Conservation (phyloP, 75 land plant species). For the Selaginella tamariscina region DNA sequence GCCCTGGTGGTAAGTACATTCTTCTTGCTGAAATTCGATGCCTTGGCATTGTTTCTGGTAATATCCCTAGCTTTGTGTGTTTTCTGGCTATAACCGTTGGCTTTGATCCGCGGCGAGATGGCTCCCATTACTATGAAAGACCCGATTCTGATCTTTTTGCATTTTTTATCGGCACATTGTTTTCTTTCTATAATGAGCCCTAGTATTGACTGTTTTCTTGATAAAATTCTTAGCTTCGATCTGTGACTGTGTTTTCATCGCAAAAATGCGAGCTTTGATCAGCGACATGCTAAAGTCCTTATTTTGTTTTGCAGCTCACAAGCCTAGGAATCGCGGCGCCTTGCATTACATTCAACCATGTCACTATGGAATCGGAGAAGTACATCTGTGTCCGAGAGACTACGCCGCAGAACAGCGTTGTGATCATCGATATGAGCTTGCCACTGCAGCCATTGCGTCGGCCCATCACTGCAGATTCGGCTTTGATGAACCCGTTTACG, state of each 20-base stretch:
- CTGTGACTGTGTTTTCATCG: background rate
- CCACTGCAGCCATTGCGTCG: conserved; percentile 8
- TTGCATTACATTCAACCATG: background rate
- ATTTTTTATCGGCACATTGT: background rate
- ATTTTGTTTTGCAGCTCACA: conserved; percentile 12
- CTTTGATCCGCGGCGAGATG: background rate
- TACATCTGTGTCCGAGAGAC: conserved; percentile 11
- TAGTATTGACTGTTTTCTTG: too few relatives aligned
- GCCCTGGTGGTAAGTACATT: conserved; percentile 48
- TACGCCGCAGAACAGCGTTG: background rate
- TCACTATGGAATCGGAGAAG: conserved; percentile 13
- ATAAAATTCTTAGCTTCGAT: background rate
- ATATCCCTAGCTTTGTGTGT: background rate
- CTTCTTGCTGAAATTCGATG: background rate
- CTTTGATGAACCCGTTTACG: conserved; percentile 6
- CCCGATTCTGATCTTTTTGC: background rate
- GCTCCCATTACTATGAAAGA: background rate
- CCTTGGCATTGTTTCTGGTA: background rate
- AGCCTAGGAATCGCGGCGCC: background rate
- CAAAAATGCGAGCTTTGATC: background rate
- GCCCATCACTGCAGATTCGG: conserved; percentile 10
- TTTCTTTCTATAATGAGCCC: too few relatives aligned
- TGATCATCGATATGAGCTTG: conserved; percentile 4
- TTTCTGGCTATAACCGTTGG: background rate
- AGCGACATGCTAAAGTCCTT: background rate